These are phyloP conservation scores for Endocalyx cinctus DNA, from an alignment of 2,329 filamentous ascomycete genomes.

Conservation along the genomic window DNA sequence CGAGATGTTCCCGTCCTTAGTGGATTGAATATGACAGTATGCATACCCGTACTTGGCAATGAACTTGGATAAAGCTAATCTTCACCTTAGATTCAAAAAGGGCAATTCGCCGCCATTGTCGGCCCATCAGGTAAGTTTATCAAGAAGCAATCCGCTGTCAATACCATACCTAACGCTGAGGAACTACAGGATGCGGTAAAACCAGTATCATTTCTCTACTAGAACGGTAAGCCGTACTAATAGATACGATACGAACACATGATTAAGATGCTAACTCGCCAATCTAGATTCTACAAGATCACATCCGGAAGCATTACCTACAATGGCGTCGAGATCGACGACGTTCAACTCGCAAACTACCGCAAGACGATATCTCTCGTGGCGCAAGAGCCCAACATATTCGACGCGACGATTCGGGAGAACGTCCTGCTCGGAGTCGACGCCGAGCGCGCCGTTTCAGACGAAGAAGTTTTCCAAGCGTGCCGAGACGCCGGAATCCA, in stretches of 20 bases:
- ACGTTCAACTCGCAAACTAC: conserved; percentile 56
- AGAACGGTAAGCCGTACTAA: conserved; percentile 37
- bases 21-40: conserved; percentile 52
- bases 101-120: conserved; percentile 66
- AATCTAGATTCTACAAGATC: conserved; percentile 59
- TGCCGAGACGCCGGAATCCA: conserved; percentile 62
- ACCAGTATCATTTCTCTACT: conserved; percentile 64
- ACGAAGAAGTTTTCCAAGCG: conserved; percentile 45
- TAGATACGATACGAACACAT: neutral
- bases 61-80: conserved; percentile 1
- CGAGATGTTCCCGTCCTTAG: conserved; percentile 53
- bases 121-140: conserved; percentile 52
- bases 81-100: conserved; percentile 48
- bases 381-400: conserved; percentile 69
- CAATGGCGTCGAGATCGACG: conserved; percentile 55
- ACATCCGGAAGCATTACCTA: conserved; percentile 59
- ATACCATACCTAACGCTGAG: no score
- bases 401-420: conserved; percentile 56
- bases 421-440: conserved; percentile 64
- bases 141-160: no score
- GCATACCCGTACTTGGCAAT: conserved; percentile 1
- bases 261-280: conserved; percentile 6
- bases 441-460: conserved; percentile 45
- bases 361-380: conserved; percentile 64
- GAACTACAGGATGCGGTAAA: conserved; percentile 56